Percentiles rank a stretch among this genome's conserved stretches.
These are phyloP conservation scores for Fusarium brachygibbosum DNA, from an alignment of 2,329 filamentous ascomycete genomes.

Conservation along the genomic window DNA sequence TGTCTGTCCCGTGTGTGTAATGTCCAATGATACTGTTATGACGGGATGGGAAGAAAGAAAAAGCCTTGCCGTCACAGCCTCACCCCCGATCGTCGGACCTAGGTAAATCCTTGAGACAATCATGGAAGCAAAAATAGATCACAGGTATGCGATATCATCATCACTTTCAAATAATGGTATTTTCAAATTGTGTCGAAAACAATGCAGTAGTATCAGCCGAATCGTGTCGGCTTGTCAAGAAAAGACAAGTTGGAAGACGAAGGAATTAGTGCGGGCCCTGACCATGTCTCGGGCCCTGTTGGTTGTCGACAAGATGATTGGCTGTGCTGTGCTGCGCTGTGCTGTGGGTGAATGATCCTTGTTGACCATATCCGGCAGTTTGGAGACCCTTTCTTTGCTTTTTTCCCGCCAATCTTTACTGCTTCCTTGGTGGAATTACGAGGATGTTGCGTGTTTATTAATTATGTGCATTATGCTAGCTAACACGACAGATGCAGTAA, in stretches of 20 bases:
- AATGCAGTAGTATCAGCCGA: slow-evolving; percentile 2
- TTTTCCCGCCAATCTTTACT: slow-evolving; percentile 4
- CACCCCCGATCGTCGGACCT: slow-evolving; percentile 18
- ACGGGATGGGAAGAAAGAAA: not conserved
- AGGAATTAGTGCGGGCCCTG: slow-evolving; percentile 14
- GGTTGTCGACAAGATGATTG: not conserved
- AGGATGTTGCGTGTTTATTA: not conserved
- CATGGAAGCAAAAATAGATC: not conserved
- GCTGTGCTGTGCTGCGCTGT: too few relatives aligned
- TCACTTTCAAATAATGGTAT: not conserved
- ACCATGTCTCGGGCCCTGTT: slow-evolving; percentile 3
- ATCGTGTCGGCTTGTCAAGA: slow-evolving; percentile 24
- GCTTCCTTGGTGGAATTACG: not conserved
- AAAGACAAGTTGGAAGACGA: not conserved
- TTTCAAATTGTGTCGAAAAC: not conserved
- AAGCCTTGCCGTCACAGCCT: slow-evolving; percentile 16
- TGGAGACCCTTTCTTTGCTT: slow-evolving; percentile 28
- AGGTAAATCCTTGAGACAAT: slow-evolving; percentile 25
- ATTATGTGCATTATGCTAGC: slow-evolving; percentile 2
- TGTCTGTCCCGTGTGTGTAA: too few relatives aligned
- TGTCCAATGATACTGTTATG: not conserved
- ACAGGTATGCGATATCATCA: not conserved
- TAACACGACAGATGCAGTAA: not conserved
- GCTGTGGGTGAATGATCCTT: slow-evolving; percentile 3
- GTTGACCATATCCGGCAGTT: slow-evolving; percentile 15